Conservation (phyloP, 176 grass and related monocot genomes). For the Canna indica region DNA sequence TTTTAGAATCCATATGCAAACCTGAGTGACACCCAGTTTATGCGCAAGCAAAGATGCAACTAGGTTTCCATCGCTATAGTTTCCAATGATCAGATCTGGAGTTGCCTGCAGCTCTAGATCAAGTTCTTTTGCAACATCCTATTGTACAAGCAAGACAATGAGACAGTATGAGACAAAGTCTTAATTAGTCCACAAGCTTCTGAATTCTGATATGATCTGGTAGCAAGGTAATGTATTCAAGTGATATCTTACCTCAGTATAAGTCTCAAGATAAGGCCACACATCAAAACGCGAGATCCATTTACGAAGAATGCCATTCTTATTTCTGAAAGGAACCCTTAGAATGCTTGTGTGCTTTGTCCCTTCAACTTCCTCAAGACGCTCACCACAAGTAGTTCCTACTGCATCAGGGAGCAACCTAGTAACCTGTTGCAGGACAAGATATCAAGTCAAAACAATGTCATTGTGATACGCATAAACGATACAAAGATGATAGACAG, state of each 20-base stretch:
- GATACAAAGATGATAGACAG: background rate
- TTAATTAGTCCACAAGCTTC: background rate
- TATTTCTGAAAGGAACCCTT: conserved; percentile 81
- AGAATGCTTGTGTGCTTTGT: conserved; percentile 85
- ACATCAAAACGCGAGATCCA: conserved; percentile 99
- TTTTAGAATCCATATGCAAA: conserved; percentile 20
- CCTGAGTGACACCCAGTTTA: conserved; percentile 89
- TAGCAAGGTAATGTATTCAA: background rate
- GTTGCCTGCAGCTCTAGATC: conserved; percentile 76
- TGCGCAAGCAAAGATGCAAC: conserved; percentile 81
- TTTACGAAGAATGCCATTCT: conserved; percentile 72
- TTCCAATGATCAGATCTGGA: conserved; percentile 91
- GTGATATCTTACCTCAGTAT: conserved; percentile 55
- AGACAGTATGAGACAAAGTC: background rate
- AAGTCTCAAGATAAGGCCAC: conserved; percentile 91
- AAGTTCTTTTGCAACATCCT: conserved; percentile 90
- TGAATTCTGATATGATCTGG: background rate
- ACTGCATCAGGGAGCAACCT: conserved; percentile 93
- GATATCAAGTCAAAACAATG: background rate
- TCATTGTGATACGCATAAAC: conserved; percentile 11
- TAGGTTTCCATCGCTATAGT: conserved; percentile 96
- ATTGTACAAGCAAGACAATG: conserved; percentile 6
- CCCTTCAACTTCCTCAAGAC: conserved; percentile 76
- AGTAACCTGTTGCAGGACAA: conserved; percentile 49
- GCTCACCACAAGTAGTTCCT: conserved; percentile 83